Conservation (phyloP, 208 protist genomes). For the Acanthamoeba royreba region DNA sequence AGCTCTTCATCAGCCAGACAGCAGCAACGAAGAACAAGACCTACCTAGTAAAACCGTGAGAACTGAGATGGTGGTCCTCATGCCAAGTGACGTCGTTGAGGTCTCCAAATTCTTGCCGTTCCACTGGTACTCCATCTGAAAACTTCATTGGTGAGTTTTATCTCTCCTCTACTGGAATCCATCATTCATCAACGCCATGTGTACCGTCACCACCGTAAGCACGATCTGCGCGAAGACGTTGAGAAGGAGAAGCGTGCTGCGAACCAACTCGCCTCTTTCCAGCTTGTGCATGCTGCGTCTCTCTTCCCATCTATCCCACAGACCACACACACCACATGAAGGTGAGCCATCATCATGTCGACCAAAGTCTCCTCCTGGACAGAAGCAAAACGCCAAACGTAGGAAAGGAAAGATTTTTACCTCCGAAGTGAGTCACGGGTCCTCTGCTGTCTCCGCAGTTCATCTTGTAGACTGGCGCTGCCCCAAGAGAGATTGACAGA, state of each 20-base stretch:
- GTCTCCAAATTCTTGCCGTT: neutral
- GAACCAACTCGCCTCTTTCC: neutral
- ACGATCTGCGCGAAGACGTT: neutral
- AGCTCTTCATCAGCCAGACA: neutral
- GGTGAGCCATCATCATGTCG: neutral
- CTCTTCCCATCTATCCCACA: neutral
- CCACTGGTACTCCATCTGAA: constrained; percentile 2
- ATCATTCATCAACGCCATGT: neutral
- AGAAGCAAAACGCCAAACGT: too few relatives aligned
- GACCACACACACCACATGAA: neutral
- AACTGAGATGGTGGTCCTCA: neutral
- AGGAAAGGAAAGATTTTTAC: too few relatives aligned
- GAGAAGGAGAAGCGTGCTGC: neutral
- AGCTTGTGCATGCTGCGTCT: neutral
- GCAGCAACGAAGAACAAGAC: neutral
- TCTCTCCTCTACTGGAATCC: neutral
- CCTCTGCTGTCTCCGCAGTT: too few relatives aligned
- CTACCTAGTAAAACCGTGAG: neutral
- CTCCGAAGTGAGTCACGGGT: too few relatives aligned
- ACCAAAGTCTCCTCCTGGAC: neutral
- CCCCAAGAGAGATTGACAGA: too few relatives aligned
- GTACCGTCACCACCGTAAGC: neutral
- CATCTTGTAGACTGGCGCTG: too few relatives aligned
- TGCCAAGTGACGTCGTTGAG: neutral
- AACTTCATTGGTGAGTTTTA: neutral